Conservation (phyloP, 73 alveolate genomes). For the Paramecium pentaurelia region DNA sequence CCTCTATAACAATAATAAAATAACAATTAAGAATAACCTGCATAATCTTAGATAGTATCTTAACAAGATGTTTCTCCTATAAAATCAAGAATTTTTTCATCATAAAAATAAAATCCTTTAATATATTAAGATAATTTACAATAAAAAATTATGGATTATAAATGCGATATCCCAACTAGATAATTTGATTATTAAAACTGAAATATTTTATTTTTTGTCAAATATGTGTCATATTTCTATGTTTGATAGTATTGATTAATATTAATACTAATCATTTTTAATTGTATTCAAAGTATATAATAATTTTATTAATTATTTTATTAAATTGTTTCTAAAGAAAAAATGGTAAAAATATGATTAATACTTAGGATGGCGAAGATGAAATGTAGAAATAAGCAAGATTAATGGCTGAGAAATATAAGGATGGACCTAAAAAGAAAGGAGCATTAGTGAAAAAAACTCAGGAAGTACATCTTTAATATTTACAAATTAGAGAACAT, state of each 20-base stretch:
- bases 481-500: background rate
- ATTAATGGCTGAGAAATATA: slow-evolving; percentile 37
- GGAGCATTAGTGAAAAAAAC: background rate
- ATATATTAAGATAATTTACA: background rate
- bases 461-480: background rate
- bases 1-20: background rate
- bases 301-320: background rate
- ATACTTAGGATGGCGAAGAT: slow-evolving; percentile 41
- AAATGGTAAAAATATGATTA: background rate
- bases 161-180: background rate
- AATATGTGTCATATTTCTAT: background rate
- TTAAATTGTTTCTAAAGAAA: background rate
- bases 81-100: background rate
- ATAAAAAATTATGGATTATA: background rate
- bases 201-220: background rate
- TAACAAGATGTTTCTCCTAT: background rate
- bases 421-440: slow-evolving; percentile 25
- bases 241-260: background rate
- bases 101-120: background rate
- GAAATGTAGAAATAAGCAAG: slow-evolving; percentile 41
- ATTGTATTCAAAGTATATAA: background rate
- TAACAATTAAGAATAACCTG: background rate
- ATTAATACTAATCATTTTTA: background rate
- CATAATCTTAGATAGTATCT: background rate
- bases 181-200: background rate